These are phyloP conservation scores for Solanum ossicruentum DNA, from an alignment of 257 asterid genomes.

Conservation along the genomic window DNA sequence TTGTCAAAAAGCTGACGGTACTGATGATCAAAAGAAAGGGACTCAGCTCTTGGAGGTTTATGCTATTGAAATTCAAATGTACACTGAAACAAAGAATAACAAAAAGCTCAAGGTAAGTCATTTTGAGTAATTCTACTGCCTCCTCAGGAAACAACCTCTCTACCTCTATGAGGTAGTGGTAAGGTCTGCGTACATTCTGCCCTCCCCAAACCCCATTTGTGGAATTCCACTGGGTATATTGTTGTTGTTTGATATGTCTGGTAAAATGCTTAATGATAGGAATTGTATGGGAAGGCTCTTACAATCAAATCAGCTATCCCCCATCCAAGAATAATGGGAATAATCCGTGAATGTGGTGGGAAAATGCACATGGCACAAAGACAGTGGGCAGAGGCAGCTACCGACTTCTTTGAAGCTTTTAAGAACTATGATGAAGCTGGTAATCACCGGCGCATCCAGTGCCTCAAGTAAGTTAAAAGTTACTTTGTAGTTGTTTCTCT, in stretches of 20 bases:
- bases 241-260: neutral
- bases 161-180: no score
- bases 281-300: constrained; percentile 88
- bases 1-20: constrained; percentile 92
- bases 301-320: constrained; percentile 94
- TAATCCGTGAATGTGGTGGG: constrained; percentile 98
- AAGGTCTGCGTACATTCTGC: no score
- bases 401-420: constrained; percentile 98
- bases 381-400: constrained; percentile 93
- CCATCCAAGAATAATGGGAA: constrained; percentile 98
- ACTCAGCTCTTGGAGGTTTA: constrained; percentile 91
- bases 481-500: neutral
- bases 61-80: constrained; percentile 97
- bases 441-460: constrained; percentile 84
- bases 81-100: constrained; percentile 94
- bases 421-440: constrained; percentile 99
- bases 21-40: constrained; percentile 98
- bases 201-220: no score
- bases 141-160: no score
- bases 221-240: no score
- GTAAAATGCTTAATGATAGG: constrained; percentile 95
- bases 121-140: neutral
- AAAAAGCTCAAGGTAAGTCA: constrained; percentile 72
- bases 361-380: constrained; percentile 99
- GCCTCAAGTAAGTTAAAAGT: constrained; percentile 61